Percentiles rank a stretch among this genome's conserved stretches.
Evolutionary conservation across 139 green algal genomes (phyloP).

Genomic region (Picochlorum costavermella): DNA sequence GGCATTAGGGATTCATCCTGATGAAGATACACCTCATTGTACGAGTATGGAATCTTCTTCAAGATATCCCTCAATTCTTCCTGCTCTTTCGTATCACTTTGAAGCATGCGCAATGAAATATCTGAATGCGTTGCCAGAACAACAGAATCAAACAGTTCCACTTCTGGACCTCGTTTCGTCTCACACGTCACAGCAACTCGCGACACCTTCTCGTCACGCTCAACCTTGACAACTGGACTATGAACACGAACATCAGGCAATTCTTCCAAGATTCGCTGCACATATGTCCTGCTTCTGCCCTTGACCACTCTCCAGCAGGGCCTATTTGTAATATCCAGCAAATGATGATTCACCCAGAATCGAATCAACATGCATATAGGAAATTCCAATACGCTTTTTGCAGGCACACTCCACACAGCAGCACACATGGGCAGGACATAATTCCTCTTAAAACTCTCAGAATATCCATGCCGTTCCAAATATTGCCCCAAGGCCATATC

Average conservation of each 20-base stretch:
- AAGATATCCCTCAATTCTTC: slow-evolving; percentile 60
- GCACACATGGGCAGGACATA: slow-evolving; percentile 95
- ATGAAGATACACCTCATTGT: slow-evolving; percentile 86
- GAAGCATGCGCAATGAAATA: slow-evolving; percentile 57
- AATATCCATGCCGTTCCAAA: slow-evolving; percentile 57
- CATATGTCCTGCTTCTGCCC: slow-evolving; percentile 67
- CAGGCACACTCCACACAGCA: slow-evolving; percentile 87
- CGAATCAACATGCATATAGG: slow-evolving; percentile 75
- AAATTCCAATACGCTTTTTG: slow-evolving; percentile 68
- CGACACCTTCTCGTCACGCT: neutral
- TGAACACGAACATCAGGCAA: slow-evolving; percentile 63
- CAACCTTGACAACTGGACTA: slow-evolving; percentile 26
- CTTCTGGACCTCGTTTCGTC: neutral
- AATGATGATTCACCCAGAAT: slow-evolving; percentile 97
- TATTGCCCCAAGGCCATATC: slow-evolving; percentile 63
- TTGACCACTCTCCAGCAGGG: slow-evolving; percentile 85
- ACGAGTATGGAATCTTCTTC: slow-evolving; percentile 63
- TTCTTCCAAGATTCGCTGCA: slow-evolving; percentile 54
- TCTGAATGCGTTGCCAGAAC: slow-evolving; percentile 84
- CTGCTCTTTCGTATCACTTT: neutral
- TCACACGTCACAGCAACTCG: neutral
- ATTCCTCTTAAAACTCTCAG: slow-evolving; percentile 54
- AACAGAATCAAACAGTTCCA: slow-evolving; percentile 60
- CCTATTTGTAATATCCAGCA: slow-evolving; percentile 79
- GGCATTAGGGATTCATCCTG: slow-evolving; percentile 78